These are phyloP conservation scores for Podaxis sp. DNA, from an alignment of 768 basidiomycete genomes.

Conservation along the genomic window DNA sequence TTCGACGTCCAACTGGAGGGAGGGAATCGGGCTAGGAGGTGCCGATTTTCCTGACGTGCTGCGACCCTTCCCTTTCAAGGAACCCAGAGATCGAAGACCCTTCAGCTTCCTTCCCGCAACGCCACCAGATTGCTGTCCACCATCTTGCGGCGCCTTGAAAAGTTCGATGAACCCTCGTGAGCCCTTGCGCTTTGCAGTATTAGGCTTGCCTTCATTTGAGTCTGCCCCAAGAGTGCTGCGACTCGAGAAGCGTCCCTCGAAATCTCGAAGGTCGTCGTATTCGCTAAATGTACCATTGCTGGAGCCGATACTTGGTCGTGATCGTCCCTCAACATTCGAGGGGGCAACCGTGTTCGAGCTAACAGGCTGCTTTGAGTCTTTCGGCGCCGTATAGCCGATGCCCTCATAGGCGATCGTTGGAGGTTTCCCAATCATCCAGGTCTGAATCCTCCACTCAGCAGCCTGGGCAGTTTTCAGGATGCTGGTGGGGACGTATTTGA, in stretches of 20 bases:
- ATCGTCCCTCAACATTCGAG: conserved; percentile 32
- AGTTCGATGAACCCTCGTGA: conserved; percentile 67
- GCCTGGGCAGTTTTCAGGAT: conserved; percentile 94
- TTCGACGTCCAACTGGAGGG: conserved; percentile 50
- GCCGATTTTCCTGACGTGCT: conserved; percentile 30
- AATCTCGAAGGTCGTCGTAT: conserved; percentile 84
- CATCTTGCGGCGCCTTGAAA: conserved; percentile 46
- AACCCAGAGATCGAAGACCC: conserved; percentile 77
- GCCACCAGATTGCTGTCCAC: conserved; percentile 26
- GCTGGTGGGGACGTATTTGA: conserved; percentile 92
- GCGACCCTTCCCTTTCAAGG: conserved; percentile 56
- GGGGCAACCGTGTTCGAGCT: conserved; percentile 29
- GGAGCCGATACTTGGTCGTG: conserved; percentile 69
- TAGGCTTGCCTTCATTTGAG: conserved; percentile 17
- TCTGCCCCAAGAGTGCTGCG: conserved; percentile 64
- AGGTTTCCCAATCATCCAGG: conserved; percentile 96
- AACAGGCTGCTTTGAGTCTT: conserved; percentile 2
- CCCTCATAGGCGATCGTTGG: conserved; percentile 81
- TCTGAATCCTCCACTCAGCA: conserved; percentile 95
- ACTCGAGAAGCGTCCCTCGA: conserved; percentile 83
- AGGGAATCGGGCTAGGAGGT: conserved; percentile 47
- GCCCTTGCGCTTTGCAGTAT: conserved; percentile 45
- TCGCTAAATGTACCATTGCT: conserved; percentile 68
- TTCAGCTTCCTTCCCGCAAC: conserved; percentile 54
- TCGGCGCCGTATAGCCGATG: conserved; percentile 70